Evolutionary conservation across 2,329 filamentous ascomycete species (phyloP).

Genomic region (Trichoderma sp.): DNA sequence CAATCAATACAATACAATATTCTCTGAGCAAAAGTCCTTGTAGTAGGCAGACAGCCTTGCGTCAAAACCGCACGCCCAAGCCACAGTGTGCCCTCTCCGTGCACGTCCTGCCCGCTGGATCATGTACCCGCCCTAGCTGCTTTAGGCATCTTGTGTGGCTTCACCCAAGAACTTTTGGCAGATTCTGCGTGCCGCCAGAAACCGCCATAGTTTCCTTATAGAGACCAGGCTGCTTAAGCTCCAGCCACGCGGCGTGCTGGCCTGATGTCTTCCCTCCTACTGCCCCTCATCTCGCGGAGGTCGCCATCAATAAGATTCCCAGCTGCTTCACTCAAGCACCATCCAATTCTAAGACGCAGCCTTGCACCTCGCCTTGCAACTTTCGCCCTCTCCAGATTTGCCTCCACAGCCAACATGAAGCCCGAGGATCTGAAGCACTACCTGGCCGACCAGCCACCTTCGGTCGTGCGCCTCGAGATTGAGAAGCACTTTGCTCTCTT

Average conservation of each 20-base stretch:
- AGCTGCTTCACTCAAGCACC: conserved; percentile 28
- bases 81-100: neutral
- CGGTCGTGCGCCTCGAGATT: conserved; percentile 82
- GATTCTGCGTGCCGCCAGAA: conserved; percentile 18
- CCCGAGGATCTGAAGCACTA: conserved; percentile 68
- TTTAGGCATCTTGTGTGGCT: conserved; percentile 15
- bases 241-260: conserved; percentile 18
- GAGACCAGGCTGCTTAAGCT: conserved; percentile 16
- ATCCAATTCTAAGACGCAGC: conserved; percentile 20
- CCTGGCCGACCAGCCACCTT: conserved; percentile 85
- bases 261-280: conserved; percentile 36
- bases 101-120: neutral
- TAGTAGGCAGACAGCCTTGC: neutral
- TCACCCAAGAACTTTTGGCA: conserved; percentile 18
- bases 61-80: neutral
- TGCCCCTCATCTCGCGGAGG: conserved; percentile 36
- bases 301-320: conserved; percentile 32
- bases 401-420: conserved; percentile 47
- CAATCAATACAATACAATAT: neutral
- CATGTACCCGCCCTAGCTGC: neutral
- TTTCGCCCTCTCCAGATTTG: conserved; percentile 21
- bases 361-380: conserved; percentile 23
- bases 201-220: conserved; percentile 13
- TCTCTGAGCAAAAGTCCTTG: neutral
- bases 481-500: conserved; percentile 87